Base-by-base conservation (phyloP, 768 basidiomycete species). In the Mycena alexandri region DNA sequence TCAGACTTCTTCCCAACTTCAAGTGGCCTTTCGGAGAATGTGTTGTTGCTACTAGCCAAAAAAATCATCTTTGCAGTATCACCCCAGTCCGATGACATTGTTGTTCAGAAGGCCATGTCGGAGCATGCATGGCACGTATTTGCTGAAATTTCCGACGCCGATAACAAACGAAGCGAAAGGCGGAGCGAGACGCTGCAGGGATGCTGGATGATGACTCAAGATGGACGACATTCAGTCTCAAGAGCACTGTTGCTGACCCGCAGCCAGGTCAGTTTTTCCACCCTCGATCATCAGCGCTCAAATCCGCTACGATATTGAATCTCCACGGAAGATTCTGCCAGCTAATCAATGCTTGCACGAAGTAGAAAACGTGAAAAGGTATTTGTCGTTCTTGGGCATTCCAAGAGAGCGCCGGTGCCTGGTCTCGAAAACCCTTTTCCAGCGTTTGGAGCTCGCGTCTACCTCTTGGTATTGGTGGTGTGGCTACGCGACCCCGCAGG, bases 11-110 rank as follows among this genome's bases (percentile, higher is more conserved):
- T n/a, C n/a, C 58, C 0, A 46, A 46, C 36, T 60, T 60, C 21
- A 46, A 60, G 4, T 60, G 58, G 58, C 46, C 58, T 12, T 50
- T 60, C 16, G 58, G 46, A 21, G 58, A 60, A 21, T 60, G 58
- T 16, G 47, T 60, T 11, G 21, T 60, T 25, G 3, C 6, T 46
- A 60, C 58, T 5, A 16, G n/a, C 25, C n/a, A 5, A 36, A 5
- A 36, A 36, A 36, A 5, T 36, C 34, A 36, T 36, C 12, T 36
- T 36, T 36, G 43, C 47, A 0, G 29, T 41, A 2, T 8, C 13
- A 10, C 48, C 48, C 34, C 5, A 5, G 6, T 22, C 3, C 12
- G 46, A 29, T 34, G 11, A 36, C 21, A n/a, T 14, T 14, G 29
- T 1, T 10, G 16, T 8, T 1, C n/a, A 10, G 3, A 22, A 14